These are phyloP conservation scores for Phaeotremella fagi DNA, from an alignment of 768 basidiomycete species.

Conservation along the genomic window DNA sequence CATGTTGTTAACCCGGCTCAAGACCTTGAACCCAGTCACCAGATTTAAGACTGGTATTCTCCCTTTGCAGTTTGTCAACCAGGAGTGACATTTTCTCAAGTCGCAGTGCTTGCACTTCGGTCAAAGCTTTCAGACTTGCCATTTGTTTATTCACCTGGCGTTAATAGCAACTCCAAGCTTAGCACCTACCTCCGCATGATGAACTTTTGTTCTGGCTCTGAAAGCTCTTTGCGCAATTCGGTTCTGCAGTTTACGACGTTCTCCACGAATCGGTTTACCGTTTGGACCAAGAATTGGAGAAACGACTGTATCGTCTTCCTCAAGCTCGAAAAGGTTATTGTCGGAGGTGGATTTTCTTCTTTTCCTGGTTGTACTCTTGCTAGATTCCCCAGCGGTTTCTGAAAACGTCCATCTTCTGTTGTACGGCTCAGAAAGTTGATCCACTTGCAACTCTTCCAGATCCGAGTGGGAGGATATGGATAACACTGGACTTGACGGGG, in stretches of 20 bases:
- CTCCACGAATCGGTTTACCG: background rate
- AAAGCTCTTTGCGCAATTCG: slow-evolving; percentile 3
- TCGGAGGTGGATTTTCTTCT: background rate
- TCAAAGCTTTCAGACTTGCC: background rate
- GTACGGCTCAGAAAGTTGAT: too few relatives aligned
- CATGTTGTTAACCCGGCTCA: background rate
- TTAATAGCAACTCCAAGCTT: too few relatives aligned
- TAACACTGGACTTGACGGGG: too few relatives aligned
- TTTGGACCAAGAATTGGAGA: background rate
- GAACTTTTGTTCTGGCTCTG: slow-evolving; percentile 1
- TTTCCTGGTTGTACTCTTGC: too few relatives aligned
- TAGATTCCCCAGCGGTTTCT: too few relatives aligned
- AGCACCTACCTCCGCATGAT: background rate
- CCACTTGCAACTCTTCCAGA: too few relatives aligned
- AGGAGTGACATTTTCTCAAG: background rate
- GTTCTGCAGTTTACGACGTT: slow-evolving; percentile 1
- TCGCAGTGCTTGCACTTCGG: background rate
- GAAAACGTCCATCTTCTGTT: too few relatives aligned
- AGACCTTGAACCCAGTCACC: background rate
- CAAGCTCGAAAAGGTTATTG: background rate
- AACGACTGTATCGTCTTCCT: too few relatives aligned
- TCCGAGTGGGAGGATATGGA: too few relatives aligned
- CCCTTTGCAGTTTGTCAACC: slow-evolving; percentile 2
- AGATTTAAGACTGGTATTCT: background rate
- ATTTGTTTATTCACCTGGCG: background rate